Evolutionary conservation across 2,329 filamentous ascomycete species (phyloP), one percentile per base, ranked within the genome.

Genomic region (Mariannaea sp.): DNA sequence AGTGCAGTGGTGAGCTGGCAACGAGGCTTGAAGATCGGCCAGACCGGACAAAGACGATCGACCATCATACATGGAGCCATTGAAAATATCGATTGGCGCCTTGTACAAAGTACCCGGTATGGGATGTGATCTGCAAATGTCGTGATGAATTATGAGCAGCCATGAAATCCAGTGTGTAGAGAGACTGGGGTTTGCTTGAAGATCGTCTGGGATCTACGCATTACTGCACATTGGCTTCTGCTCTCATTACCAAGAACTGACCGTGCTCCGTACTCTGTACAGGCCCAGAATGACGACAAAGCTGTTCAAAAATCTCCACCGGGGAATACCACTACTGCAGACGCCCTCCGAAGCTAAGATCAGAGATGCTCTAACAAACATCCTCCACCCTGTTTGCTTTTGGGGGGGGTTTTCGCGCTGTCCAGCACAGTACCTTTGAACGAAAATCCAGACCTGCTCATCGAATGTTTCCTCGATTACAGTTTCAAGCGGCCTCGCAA

Each of bases 1-100:
- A 16, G 16, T 13, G 10, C 19, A 22, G 36, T 24, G 6, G 42
- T 57, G 57, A 61, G 57, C 42, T 57, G 61, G 61, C 49, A 56
- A 41, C 17, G 46, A 50, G 42, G 54, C 61, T 60, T 40, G 40
- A 47, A 22, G 48, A 53, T 57, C 50, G 49, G 30, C 47, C 49
- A 47, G 35, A 29, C 61, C 50, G 39, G 27, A 44, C 24, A n/a
- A 13, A n/a, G 41, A 49, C 41, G 53, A 33, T 30, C 19, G 36
- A 27, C 5, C 26, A 20, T 16, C 32, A 8, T 24, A 8, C 22
- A 24, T 22, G 41, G 40, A 32, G 9, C 27, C 14, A n/a, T 4
- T 53, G 42, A 29, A 40, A 45, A 49, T 24, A 42, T 33, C 35
- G 26, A 19, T 27, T 22, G 13, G 5, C 20, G 45, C 20, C 12